Evolutionary conservation across 768 basidiomycete species (phyloP), one percentile per base, ranked within the genome.

Genomic region (Suillus subluteus): DNA sequence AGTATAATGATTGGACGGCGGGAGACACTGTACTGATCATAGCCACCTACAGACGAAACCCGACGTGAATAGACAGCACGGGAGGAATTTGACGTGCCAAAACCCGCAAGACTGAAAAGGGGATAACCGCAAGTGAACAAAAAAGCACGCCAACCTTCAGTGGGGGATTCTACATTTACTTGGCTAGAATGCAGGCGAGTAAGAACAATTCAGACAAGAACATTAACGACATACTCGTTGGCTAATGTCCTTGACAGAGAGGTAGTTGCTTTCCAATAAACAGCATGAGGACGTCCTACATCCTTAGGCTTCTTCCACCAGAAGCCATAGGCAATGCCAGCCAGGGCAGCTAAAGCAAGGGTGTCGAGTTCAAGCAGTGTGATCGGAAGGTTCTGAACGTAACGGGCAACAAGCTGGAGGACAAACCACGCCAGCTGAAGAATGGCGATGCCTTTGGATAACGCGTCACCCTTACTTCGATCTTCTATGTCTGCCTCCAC

Each of bases 351-450:
- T 56, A 78, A 78, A 1, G 75, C 80, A 38, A 81, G 37, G 2
- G 81, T 82, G 5, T 75, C 68, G 21, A 82, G 94, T 52, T 91
- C 91, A 12, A 91, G 91, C 18, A 78, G 73, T 9, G 78, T 79
- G 6, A 80, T 54, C 1, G 76, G 70, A 15, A 82, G 71, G 13
- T 63, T 44, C 23, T 74, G 58, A 7, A 18, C 44, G 41, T 66
- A 44, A 7, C 81, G 73, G 1, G 71, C 71, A 8, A 77, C 70
- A 59, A 73, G 73, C 56, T 79, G 75, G n/a, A 73, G 59, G 59
- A 73, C 64, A 66, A 82, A 83, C 79, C 80, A 81, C 1, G 69
- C 48, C 9, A 76, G 74, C 62, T 83, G 82, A 5, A 73, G 35
- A 16, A 79, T 38, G n/a, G 78, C 76, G 2, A 81, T n/a, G 1